phyloP scores from a whole-genome alignment of 805 yeast species.

The Candida sanyiensis region DNA sequence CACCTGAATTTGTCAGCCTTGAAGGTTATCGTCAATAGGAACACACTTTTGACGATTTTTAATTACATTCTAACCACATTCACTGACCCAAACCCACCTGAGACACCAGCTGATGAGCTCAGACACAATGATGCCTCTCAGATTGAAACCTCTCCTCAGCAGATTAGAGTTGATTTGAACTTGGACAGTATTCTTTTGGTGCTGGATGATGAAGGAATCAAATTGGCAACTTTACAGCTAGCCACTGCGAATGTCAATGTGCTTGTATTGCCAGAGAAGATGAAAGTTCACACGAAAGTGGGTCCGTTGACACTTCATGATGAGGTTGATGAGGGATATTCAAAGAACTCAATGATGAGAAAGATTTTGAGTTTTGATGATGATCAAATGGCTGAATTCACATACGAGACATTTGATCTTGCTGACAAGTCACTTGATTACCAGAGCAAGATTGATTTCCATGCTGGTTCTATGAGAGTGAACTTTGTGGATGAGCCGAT shows the following conservation, averaged over 20 bases:
- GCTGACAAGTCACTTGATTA: constrained; percentile 42
- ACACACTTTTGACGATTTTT: constrained; percentile 68
- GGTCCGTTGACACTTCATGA: constrained; percentile 79
- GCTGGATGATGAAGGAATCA: constrained; percentile 76
- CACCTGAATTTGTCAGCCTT: constrained; percentile 72
- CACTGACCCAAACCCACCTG: constrained; percentile 71
- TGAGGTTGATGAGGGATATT: constrained; percentile 61
- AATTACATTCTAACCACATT: constrained; percentile 84
- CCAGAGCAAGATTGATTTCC: constrained; percentile 52
- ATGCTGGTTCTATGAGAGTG: constrained; percentile 69
- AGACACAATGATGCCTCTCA: constrained; percentile 60
- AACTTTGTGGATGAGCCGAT: constrained; percentile 81
- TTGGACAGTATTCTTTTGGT: constrained; percentile 70
- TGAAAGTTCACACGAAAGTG: constrained; percentile 64
- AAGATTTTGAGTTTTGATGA: constrained; percentile 77
- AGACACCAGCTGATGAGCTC: constrained; percentile 62
- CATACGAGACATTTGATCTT: constrained; percentile 75
- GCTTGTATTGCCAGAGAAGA: constrained; percentile 64
- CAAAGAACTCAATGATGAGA: constrained; percentile 53
- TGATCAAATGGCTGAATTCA: constrained; percentile 70
- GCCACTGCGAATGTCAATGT: constrained; percentile 68
- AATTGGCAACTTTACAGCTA: constrained; percentile 71
- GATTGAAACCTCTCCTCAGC: constrained; percentile 60
- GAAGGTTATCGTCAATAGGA: constrained; percentile 67
- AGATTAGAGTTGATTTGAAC: constrained; percentile 60